Evolutionary conservation across 345 rosid genomes (phyloP).

Genomic region (Lepidium didymum): DNA sequence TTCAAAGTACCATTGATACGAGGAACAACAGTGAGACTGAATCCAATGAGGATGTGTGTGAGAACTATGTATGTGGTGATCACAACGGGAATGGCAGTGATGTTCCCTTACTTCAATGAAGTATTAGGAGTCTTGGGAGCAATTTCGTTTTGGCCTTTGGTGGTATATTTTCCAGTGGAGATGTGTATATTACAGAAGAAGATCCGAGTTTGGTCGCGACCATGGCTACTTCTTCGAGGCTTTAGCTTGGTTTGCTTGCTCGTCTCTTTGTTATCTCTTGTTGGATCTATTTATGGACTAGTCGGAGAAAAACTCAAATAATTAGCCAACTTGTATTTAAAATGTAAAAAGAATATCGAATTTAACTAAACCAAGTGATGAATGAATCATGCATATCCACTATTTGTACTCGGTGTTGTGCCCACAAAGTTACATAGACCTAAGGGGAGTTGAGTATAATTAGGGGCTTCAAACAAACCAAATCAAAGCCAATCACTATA

Average conservation of each 20-base stretch:
- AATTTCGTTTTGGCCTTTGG: constrained; percentile 66
- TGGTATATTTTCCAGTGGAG: constrained; percentile 69
- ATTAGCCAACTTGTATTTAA: background rate
- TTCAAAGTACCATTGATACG: constrained; percentile 31
- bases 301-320: constrained; percentile 41
- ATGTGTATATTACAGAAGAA: constrained; percentile 60
- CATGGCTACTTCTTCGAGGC: constrained; percentile 46
- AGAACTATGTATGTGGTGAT: constrained; percentile 46
- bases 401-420: no score
- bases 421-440: no score
- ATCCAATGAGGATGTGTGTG: constrained; percentile 21
- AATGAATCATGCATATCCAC: background rate
- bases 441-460: no score
- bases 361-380: background rate
- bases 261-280: constrained; percentile 34
- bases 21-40: constrained; percentile 15
- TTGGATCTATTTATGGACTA: constrained; percentile 61
- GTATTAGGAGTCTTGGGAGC: constrained; percentile 70
- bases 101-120: constrained; percentile 85
- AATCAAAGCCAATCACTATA: no score
- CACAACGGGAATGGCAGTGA: constrained; percentile 40
- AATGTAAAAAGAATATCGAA: background rate
- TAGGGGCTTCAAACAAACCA: no score
- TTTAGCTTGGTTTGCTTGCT: constrained; percentile 41
- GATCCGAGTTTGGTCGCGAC: constrained; percentile 38